These are phyloP conservation scores for Curvularia lunata DNA, from an alignment of 2,329 filamentous ascomycete genomes.

Conservation along the genomic window DNA sequence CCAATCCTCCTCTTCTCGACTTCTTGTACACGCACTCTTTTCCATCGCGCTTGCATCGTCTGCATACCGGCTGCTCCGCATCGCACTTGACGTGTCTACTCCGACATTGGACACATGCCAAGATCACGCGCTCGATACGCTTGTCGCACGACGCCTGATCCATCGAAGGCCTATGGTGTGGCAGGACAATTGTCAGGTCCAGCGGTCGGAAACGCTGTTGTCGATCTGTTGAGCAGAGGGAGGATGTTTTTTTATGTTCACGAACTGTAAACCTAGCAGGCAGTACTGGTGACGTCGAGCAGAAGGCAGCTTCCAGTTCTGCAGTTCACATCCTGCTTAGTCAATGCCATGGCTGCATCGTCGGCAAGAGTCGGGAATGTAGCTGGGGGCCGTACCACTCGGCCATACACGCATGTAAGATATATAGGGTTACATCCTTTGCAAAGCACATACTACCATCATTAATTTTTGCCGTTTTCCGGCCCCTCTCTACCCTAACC, in stretches of 20 bases:
- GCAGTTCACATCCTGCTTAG: neutral
- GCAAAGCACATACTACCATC: constrained; percentile 1
- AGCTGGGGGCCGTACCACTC: constrained; percentile 4
- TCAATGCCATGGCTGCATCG: too few species aligned
- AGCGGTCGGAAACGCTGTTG: neutral
- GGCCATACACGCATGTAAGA: neutral
- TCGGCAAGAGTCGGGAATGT: constrained; percentile 4
- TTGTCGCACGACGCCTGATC: constrained; percentile 24
- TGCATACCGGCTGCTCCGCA: constrained; percentile 39
- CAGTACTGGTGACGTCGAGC: neutral
- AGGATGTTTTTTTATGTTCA: neutral
- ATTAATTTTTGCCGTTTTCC: constrained; percentile 5
- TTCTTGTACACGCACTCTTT: constrained; percentile 45
- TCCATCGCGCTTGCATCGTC: constrained; percentile 40
- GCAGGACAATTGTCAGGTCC: neutral
- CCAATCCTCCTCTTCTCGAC: constrained; percentile 43
- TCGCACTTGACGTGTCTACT: constrained; percentile 46
- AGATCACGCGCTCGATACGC: constrained; percentile 37
- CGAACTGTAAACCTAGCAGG: neutral
- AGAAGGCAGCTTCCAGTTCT: neutral
- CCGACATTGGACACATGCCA: constrained; percentile 46
- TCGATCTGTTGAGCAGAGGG: neutral
- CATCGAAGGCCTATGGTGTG: constrained; percentile 20
- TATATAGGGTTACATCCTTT: neutral
- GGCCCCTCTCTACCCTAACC: constrained; percentile 12